Conservation (phyloP, 768 basidiomycete species). For the Dendrothele bispora region DNA sequence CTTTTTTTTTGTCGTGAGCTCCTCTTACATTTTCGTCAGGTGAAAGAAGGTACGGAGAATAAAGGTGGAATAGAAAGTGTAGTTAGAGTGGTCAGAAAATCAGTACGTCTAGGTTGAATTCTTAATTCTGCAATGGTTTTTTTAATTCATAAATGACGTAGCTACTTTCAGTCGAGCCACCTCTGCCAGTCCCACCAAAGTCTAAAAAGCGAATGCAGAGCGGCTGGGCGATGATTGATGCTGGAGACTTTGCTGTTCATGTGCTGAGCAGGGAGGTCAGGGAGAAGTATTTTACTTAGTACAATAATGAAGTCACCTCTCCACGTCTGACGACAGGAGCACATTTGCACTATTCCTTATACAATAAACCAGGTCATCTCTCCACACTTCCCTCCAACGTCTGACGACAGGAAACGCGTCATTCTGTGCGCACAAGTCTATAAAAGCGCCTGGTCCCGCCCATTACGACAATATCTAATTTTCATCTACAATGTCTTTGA, state of each 20-base stretch:
- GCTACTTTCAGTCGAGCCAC: slow-evolving; percentile 60
- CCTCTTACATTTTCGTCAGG: slow-evolving; percentile 37
- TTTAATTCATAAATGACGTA: slow-evolving; percentile 20
- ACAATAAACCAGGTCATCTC: neutral
- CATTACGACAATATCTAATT: no score
- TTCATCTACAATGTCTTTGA: slow-evolving; percentile 33
- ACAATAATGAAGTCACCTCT: neutral
- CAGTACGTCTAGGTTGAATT: slow-evolving; percentile 42
- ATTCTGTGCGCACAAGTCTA: neutral
- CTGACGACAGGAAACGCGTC: neutral
- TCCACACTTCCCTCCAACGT: neutral
- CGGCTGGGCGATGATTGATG: slow-evolving; percentile 86
- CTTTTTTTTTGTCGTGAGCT: neutral
- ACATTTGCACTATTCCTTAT: neutral
- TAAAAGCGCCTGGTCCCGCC: neutral
- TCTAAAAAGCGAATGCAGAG: slow-evolving; percentile 58
- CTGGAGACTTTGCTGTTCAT: slow-evolving; percentile 78
- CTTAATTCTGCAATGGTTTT: neutral
- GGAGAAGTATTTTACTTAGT: slow-evolving; percentile 62
- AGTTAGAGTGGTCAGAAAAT: slow-evolving; percentile 67
- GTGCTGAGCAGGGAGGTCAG: slow-evolving; percentile 65
- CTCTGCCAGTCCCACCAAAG: slow-evolving; percentile 62
- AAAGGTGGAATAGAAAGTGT: slow-evolving; percentile 78
- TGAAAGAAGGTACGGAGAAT: slow-evolving; percentile 83
- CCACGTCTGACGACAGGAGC: neutral